Percentiles rank a stretch among this genome's conserved stretches.
Conservation (phyloP, 495 filamentous ascomycete species). For the Penicillium robsamsonii region DNA sequence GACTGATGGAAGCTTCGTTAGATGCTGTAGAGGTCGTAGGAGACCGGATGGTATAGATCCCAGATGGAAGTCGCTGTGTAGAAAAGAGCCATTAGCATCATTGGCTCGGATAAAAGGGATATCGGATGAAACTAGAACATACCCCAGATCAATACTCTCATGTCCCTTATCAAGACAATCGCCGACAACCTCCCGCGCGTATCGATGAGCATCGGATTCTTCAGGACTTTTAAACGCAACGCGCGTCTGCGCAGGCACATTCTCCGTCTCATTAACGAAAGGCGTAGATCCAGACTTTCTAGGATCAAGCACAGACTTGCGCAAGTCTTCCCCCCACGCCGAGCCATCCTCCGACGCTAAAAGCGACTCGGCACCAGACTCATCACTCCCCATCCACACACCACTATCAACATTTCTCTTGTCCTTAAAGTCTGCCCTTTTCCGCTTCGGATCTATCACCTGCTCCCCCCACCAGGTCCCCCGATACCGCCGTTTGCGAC, state of each 20-base stretch:
- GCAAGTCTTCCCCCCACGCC: constrained; percentile 40
- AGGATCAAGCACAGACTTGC: constrained; percentile 27
- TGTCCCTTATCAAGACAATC: constrained; percentile 58
- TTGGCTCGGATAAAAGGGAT: not conserved
- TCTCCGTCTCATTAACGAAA: not conserved
- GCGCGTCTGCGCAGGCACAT: constrained; percentile 5
- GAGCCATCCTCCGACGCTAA: constrained; percentile 38
- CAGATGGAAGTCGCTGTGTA: constrained; percentile 32
- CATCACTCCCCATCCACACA: constrained; percentile 76
- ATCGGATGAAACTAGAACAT: constrained; percentile 24
- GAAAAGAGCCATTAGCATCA: constrained; percentile 21
- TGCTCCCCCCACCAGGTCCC: constrained; percentile 72
- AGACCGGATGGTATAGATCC: constrained; percentile 34
- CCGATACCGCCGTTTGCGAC: constrained; percentile 62
- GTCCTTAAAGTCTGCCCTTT: constrained; percentile 54
- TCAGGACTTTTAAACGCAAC: constrained; percentile 22
- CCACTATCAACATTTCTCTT: constrained; percentile 73
- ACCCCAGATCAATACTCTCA: constrained; percentile 67
- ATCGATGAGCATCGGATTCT: constrained; percentile 38
- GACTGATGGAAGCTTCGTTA: constrained; percentile 50
- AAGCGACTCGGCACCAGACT: constrained; percentile 34
- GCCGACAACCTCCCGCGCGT: constrained; percentile 46
- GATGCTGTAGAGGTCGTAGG: constrained; percentile 57
- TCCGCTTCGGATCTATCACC: constrained; percentile 46
- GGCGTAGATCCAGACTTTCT: not conserved